Base-by-base conservation (phyloP, 2,329 filamentous ascomycete genomes). In the Curvularia spicifera region DNA sequence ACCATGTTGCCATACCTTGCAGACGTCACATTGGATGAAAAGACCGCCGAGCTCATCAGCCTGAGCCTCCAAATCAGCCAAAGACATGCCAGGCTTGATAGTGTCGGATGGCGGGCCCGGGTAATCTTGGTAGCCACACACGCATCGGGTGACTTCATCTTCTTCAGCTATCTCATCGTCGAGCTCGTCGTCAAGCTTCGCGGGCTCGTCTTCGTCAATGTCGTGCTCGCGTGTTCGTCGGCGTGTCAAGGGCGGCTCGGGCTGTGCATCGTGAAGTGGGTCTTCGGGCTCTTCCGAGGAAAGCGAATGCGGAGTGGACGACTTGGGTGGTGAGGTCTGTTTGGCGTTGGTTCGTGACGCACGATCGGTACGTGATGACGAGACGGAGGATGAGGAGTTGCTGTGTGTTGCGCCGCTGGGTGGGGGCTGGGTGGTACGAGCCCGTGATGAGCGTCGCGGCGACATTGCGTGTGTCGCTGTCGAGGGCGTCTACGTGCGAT, bases 1-100 rank as follows among this genome's bases (percentile, higher is more conserved):
- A 71, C 95, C 95, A 76, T 99, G 95, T 77, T 99, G 95, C 95
- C 94, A 99, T 63, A 98, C 95, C 76, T 96, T 96, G 83, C 95
- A 99, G 64, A 91, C 84, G 79, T 98, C 95, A 84, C 95, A 99
- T 81, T 98, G 94, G 66, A 99, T 93, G 79, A 97, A 99, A 78
- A 98, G 90, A 51, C 93, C 94, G 44, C 94, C 95, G 66, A 94
- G 85, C 65, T 98, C 94, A 71, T 97, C 93, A 31, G 68, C 71
- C 64, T 70, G 71, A 18, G 67, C 57, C 53, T 75, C 73, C 59
- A 81, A 88, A 80, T 80, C 87, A 79, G 76, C 83, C 77, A 77
- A 84, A 78, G 79, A 87, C 79, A 75, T 84, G 78, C 69, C 66
- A 55, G 73, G 69, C 85, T 84, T 72, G 78, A 77, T 70, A 75